Conservation (phyloP, 108 stramenopile species). For the Licmophora abbreviata region DNA sequence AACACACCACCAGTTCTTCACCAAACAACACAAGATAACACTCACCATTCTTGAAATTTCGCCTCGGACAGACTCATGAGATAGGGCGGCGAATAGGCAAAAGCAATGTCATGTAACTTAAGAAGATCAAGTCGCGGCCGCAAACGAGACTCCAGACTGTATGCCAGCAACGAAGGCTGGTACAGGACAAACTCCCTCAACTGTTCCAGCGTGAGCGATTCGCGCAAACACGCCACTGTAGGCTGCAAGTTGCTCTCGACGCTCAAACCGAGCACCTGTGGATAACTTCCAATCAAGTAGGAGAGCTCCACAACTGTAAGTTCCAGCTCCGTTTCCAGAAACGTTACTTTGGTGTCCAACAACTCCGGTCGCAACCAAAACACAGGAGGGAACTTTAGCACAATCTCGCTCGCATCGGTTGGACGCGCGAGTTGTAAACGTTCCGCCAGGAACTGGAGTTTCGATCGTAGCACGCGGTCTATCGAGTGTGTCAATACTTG, state of each 20-base stretch:
- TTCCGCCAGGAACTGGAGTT: background rate
- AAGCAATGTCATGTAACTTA: slow-evolving; percentile 17
- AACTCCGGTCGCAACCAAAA: slow-evolving; percentile 29
- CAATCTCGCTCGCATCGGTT: slow-evolving; percentile 18
- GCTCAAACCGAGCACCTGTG: slow-evolving; percentile 35
- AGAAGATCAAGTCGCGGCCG: slow-evolving; percentile 23
- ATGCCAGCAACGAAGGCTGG: slow-evolving; percentile 37
- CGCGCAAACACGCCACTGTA: slow-evolving; percentile 29
- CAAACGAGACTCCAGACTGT: slow-evolving; percentile 24
- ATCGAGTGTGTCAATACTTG: slow-evolving; percentile 2
- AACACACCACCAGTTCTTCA: no score
- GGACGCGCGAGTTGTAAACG: background rate
- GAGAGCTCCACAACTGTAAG: slow-evolving; percentile 14
- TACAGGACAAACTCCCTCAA: slow-evolving; percentile 38
- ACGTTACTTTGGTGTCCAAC: slow-evolving; percentile 23
- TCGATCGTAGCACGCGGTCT: background rate
- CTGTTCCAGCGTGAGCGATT: slow-evolving; percentile 5
- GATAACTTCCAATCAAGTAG: slow-evolving; percentile 26
- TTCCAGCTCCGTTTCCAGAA: slow-evolving; percentile 14
- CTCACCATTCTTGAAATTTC: slow-evolving; percentile 32
- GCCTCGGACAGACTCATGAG: slow-evolving; percentile 39
- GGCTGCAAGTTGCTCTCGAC: slow-evolving; percentile 23
- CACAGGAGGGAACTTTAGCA: slow-evolving; percentile 29
- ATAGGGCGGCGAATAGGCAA: slow-evolving; percentile 25
- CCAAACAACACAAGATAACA: no score